These are phyloP conservation scores for Pichia paraexigua DNA, from an alignment of 805 yeast species.

Conservation along the genomic window DNA sequence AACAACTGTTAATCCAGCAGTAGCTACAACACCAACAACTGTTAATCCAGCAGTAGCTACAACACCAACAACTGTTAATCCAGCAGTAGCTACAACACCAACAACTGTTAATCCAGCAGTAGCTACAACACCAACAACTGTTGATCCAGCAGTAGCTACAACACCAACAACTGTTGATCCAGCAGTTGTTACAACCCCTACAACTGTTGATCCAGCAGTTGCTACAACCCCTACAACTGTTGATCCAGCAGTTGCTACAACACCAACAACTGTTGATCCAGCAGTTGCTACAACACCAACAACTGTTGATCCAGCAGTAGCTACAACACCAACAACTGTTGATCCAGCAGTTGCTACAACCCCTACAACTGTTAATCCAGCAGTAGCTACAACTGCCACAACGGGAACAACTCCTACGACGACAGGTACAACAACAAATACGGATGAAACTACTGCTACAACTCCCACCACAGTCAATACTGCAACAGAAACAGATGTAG, in stretches of 20 bases:
- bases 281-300: conserved; percentile 1
- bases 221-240: not conserved
- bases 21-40: conserved; percentile 1
- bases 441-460: conserved; percentile 8
- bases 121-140: not conserved
- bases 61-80: not conserved
- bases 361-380: conserved; percentile 1
- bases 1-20: not conserved
- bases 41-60: not conserved
- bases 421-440: conserved; percentile 1
- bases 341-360: not conserved
- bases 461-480: conserved; percentile 12
- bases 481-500: conserved; percentile 12
- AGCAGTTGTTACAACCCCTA: conserved; percentile 3
- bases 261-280: conserved; percentile 4
- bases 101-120: not conserved
- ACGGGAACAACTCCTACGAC: conserved; percentile 12
- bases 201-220: conserved; percentile 4
- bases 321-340: conserved; percentile 7
- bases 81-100: conserved; percentile 1
- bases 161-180: conserved; percentile 2
- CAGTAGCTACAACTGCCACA: conserved; percentile 5
- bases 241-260: conserved; percentile 7
- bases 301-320: conserved; percentile 2
- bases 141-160: not conserved